Evolutionary conservation across 129 eudicot species (phyloP).

Genomic region (Centrapalus pauciflorus): DNA sequence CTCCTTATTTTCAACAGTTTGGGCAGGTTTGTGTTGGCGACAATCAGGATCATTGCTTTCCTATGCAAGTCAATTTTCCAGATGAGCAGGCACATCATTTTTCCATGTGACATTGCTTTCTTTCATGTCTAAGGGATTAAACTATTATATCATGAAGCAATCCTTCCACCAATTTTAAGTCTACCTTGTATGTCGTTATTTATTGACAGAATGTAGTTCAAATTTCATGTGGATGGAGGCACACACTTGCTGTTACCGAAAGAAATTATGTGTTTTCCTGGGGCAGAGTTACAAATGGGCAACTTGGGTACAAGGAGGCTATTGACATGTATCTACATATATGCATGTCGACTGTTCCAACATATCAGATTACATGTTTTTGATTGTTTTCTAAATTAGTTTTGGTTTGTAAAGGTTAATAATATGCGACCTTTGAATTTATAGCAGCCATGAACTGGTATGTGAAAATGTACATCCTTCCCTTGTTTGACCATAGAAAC

Average conservation of each 20-base stretch:
- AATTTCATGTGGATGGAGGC: conserved; percentile 86
- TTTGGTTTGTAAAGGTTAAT: too few species aligned
- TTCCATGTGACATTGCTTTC: background rate
- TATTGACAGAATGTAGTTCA: conserved; percentile 60
- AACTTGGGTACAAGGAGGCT: conserved; percentile 69
- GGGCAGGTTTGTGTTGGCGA: too few species aligned
- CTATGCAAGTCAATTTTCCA: too few species aligned
- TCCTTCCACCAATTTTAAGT: background rate
- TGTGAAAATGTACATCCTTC: background rate
- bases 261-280: conserved; percentile 61
- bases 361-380: background rate
- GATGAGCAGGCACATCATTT: too few species aligned
- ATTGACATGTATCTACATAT: conserved; percentile 48
- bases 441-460: background rate
- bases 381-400: background rate
- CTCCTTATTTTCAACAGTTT: too few species aligned
- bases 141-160: background rate
- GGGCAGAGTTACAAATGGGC: too few species aligned
- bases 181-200: background rate
- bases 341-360: too few species aligned
- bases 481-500: background rate
- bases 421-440: conserved; percentile 1
- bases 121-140: background rate
- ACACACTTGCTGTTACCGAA: conserved; percentile 70
- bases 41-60: too few species aligned